Evolutionary conservation across 1,284 basidiomycete genomes (phyloP), one percentile per base, ranked within the genome.

Genomic region (Pseudozyma thailandica): DNA sequence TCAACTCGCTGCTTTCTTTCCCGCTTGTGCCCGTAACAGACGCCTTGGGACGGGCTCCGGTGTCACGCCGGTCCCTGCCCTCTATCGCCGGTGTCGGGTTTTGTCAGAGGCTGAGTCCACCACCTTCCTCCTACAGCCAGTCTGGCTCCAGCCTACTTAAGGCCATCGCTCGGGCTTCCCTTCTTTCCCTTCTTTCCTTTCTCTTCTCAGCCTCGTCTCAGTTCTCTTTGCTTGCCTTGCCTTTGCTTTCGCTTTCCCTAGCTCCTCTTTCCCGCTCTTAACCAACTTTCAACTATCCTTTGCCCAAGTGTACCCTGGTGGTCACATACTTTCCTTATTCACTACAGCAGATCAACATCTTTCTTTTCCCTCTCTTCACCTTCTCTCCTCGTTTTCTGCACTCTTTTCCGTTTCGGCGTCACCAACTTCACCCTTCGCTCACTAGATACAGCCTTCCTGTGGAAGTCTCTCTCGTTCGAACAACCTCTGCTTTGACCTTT

Each of bases 251-350:
- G 51, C 49, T 63, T 57, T 57, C 52, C 51, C 55, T 52, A n/a
- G n/a, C 54, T 52, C 50, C 57, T 65, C 51, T 51, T 59, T 53
- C 51, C 52, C n/a, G 5, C 18, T 53, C 27, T 41, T 27, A 18
- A 46, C 18, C 48, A 54, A 47, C 28, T 55, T 55, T 49, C 20
- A 61, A 51, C 53, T 43, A 52, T 61, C 52, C 35, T 61, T 65
- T 43, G 33, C 27, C 15, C 21, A 33, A 50, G 69, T 72, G 69
- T 59, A 72, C 69, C 69, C 69, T 63, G 69, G 69, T 48, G 69
- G 69, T 72, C 69, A 72, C 69, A 43, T 54, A 25, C 28, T 18
- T 16, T 46, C 43, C 37, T 31, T 43, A 16, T 13, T 12, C 30
- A 16, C 33, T 12, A 38, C 44, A 41, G 48, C 53, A 49, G 56